A percentile compares a stretch with the other conserved stretches of the same genome.
Conservation (phyloP, 805 yeast species). For the Kazachstania viticola region DNA sequence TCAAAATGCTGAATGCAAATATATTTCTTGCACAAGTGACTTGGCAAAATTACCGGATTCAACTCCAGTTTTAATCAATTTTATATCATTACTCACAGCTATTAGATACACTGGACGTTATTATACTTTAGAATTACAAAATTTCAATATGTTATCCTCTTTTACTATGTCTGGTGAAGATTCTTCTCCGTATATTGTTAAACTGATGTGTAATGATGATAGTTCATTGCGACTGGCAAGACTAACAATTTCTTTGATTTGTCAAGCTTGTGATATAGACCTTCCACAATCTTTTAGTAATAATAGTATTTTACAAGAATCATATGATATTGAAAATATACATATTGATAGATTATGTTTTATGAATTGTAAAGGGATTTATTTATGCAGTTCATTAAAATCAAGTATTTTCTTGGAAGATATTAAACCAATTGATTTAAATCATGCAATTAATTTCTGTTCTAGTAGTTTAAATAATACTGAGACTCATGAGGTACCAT, state of each 20-base stretch:
- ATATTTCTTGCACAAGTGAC: conserved; percentile 1
- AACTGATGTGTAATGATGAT: conserved; percentile 7
- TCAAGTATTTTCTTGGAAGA: conserved; percentile 8
- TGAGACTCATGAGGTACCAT: background rate
- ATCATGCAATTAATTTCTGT: conserved; percentile 2
- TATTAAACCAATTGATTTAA: conserved; percentile 6
- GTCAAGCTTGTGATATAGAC: conserved; percentile 11
- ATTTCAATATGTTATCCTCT: conserved; percentile 6
- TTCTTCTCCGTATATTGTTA: conserved; percentile 6
- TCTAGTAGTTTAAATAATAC: background rate
- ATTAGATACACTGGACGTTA: conserved; percentile 7
- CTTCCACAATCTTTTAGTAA: conserved; percentile 5
- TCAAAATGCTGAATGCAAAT: too few relatives aligned
- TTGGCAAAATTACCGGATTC: background rate
- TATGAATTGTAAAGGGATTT: conserved; percentile 10
- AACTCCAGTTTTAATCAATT: conserved; percentile 5
- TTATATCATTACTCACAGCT: conserved; percentile 13
- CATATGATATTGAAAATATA: conserved; percentile 8
- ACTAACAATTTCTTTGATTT: conserved; percentile 13
- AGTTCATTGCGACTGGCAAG: conserved; percentile 9
- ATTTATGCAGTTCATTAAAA: conserved; percentile 2
- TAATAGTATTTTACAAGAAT: background rate
- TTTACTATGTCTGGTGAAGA: background rate
- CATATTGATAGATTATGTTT: conserved; percentile 13
- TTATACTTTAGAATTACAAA: conserved; percentile 10